Evolutionary conservation across 2,329 filamentous ascomycete genomes (phyloP), one percentile per base, ranked within the genome.

Genomic region (Mycosphaerella arachidis): DNA sequence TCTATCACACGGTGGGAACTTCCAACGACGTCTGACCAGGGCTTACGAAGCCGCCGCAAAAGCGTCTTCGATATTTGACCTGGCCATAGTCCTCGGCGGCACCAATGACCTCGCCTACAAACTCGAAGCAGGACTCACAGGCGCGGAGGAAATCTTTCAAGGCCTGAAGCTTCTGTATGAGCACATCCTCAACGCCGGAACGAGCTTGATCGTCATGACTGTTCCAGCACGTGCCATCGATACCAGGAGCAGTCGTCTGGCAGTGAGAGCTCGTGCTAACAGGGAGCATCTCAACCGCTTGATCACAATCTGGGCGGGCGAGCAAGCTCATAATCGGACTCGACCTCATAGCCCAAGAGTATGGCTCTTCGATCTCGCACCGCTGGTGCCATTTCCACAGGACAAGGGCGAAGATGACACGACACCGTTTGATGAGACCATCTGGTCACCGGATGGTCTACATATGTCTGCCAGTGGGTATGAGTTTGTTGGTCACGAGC

Each of bases 151-250:
- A 18, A 54, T 54, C 10, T 54, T 54, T 33, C 13, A 20, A 20
- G 52, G 52, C 3, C 24, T 54, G 16, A 27, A 29, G 20, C 33
- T 33, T 20, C 52, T 54, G 18, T 54, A 54, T 43, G 33, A 45
- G 20, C 35, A 54, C 20, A 16, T 54, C 20, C 18, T 54, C 16
- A 16, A 43, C 6, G 29, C 30, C 6, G 35, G 27, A 27, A 35
- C 52, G 35, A 54, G 35, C 24, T 43, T 54, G 52, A 43, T 54
- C n/a, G 52, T 54, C 20, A 43, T 54, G 20, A 54, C 52, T 9
- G 52, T 54, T 1, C 52, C 52, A 2, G 33, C 43, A 33, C 52
- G 52, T 20, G 52, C 52, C 8, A 30, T 54, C 5, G 52, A 54
- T 30, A 54, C 31, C 12, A 40, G 52, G 18, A 13, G 13, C 6